Evolutionary conservation across 2,329 filamentous ascomycete genomes (phyloP).

Genomic region (Epichloe scottii): DNA sequence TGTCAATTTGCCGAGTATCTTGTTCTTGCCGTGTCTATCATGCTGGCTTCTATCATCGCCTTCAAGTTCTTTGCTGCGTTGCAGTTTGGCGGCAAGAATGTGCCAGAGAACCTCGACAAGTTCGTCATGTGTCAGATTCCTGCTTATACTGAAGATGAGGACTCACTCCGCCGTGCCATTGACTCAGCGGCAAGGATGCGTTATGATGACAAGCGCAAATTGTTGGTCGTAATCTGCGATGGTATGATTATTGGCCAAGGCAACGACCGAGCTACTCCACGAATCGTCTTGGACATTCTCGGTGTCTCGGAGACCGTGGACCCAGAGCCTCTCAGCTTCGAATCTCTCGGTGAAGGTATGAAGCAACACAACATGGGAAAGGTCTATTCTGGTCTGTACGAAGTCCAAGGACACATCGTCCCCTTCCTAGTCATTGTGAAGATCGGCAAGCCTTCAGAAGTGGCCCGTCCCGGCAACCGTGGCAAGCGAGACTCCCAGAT

Average conservation of each 20-base stretch:
- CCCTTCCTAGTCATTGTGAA: conserved; percentile 96
- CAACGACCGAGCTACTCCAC: conserved; percentile 88
- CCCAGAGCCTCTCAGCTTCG: conserved; percentile 91
- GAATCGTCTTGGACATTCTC: conserved; percentile 93
- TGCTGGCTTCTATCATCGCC: conserved; percentile 69
- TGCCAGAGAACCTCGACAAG: conserved; percentile 94
- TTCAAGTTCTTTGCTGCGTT: conserved; percentile 97
- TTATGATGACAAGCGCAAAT: conserved; percentile 97
- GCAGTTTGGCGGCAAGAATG: conserved; percentile 82
- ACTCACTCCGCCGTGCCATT: conserved; percentile 90
- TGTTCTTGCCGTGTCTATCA: conserved; percentile 68
- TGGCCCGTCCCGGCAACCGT: conserved; percentile 88
- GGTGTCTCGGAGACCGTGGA: conserved; percentile 90
- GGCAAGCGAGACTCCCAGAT: conserved; percentile 99
- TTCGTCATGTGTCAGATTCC: conserved; percentile 97
- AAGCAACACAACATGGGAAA: conserved; percentile 99
- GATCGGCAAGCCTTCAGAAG: conserved; percentile 94
- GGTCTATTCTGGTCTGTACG: conserved; percentile 93
- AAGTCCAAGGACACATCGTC: conserved; percentile 95
- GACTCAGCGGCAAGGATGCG: conserved; percentile 91
- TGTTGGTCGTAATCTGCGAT: conserved; percentile 85
- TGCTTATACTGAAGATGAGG: conserved; percentile 96
- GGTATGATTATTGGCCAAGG: conserved; percentile 99
- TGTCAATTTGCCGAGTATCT: conserved; percentile 88
- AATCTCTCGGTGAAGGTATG: conserved; percentile 86